Conservation (phyloP, 139 green algal species). For the Chlamydomonas sphaeroides region DNA sequence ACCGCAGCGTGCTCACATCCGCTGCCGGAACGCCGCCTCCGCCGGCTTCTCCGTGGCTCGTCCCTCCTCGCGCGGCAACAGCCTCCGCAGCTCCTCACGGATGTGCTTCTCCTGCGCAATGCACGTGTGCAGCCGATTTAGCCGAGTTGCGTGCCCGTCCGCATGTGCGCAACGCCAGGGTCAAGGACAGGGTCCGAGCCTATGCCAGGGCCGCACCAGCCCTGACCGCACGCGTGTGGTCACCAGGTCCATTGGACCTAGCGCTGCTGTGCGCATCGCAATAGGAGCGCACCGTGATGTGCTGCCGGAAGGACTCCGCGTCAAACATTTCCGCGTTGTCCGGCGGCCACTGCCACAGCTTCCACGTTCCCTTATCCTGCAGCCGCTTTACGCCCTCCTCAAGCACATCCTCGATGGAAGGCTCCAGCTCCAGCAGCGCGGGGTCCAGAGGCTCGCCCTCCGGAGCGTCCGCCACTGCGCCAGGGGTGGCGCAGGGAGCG, state of each 20-base stretch:
- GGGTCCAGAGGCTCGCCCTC: constrained; percentile 36
- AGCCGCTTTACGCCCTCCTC: constrained; percentile 71
- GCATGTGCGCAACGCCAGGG: no score
- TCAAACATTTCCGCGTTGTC: constrained; percentile 65
- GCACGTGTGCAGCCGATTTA: no score
- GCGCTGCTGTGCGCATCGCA: no score
- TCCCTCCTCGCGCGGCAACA: constrained; percentile 79
- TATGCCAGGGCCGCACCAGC: no score
- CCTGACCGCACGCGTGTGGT: no score
- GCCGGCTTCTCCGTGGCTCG: constrained; percentile 75
- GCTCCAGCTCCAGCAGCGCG: constrained; percentile 41
- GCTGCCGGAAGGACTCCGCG: constrained; percentile 67
- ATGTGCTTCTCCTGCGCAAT: constrained; percentile 68
- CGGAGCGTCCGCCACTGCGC: constrained; percentile 37
- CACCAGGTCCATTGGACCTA: no score
- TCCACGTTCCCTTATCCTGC: constrained; percentile 50
- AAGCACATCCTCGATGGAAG: constrained; percentile 73
- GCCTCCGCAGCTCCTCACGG: constrained; percentile 63
- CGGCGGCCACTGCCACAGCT: constrained; percentile 58
- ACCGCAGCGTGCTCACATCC: constrained; percentile 84
- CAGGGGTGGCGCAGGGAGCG: no score
- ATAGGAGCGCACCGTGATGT: constrained; percentile 54
- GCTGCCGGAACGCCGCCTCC: constrained; percentile 76
- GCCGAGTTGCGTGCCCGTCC: no score
- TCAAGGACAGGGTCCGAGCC: no score